These are phyloP conservation scores for Eutrema japonicum DNA, from an alignment of 345 rosid species.

Conservation along the genomic window DNA sequence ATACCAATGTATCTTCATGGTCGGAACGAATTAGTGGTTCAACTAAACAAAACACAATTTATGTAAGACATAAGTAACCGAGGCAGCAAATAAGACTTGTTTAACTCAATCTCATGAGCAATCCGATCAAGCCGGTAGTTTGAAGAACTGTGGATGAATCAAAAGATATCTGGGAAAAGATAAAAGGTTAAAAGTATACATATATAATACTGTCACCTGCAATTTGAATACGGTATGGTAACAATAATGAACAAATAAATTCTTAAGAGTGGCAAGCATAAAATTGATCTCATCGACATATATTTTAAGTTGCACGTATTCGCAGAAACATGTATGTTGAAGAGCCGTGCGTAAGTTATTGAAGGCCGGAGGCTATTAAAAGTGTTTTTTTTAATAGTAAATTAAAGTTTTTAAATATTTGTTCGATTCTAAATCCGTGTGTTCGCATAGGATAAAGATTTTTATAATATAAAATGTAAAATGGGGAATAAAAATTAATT, in stretches of 20 bases:
- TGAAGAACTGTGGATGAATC: slow-evolving; percentile 49
- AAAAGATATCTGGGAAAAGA: slow-evolving; percentile 62
- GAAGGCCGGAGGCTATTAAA: too few species aligned
- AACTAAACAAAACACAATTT: slow-evolving; percentile 11
- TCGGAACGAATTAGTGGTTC: background rate
- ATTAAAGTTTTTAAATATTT: too few species aligned
- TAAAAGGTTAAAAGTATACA: slow-evolving; percentile 13
- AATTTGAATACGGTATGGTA: slow-evolving; percentile 1
- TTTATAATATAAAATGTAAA: too few species aligned
- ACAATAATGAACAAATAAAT: slow-evolving; percentile 20
- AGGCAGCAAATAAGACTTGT: slow-evolving; percentile 16
- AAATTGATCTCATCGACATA: background rate
- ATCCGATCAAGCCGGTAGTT: slow-evolving; percentile 50
- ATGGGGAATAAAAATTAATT: too few species aligned
- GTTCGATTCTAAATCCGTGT: too few species aligned
- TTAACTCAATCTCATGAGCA: slow-evolving; percentile 67
- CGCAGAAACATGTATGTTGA: slow-evolving; percentile 71
- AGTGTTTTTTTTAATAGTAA: too few species aligned
- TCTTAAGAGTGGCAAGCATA: slow-evolving; percentile 4
- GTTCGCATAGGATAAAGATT: too few species aligned
- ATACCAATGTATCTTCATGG: slow-evolving; percentile 1
- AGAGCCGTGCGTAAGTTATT: too few species aligned
- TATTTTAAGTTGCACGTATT: background rate
- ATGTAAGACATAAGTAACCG: slow-evolving; percentile 6
- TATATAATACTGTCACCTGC: slow-evolving; percentile 14